These are phyloP conservation scores for Passalora sequoiae DNA, from an alignment of 2,329 filamentous ascomycete species.

Conservation along the genomic window DNA sequence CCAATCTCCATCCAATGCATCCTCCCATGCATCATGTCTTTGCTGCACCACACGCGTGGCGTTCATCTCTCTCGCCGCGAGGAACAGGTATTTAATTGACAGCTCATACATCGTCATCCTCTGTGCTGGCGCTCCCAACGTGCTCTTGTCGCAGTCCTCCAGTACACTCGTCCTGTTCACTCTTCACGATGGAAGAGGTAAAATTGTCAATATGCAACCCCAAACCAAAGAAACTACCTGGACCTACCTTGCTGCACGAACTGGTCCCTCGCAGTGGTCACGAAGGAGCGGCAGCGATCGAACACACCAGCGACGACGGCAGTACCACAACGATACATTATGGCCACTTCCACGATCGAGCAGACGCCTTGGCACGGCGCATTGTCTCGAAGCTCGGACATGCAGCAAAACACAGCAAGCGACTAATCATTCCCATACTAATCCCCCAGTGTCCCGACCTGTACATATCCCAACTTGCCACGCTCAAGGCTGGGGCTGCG, in stretches of 20 bases:
- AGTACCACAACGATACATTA: conserved; percentile 54
- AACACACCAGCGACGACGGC: conserved; percentile 54
- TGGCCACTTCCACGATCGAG: conserved; percentile 53
- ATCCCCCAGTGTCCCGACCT: conserved; percentile 71
- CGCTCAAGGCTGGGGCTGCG: conserved; percentile 74
- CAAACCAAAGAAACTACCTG: conserved; percentile 48
- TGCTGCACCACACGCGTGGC: neutral
- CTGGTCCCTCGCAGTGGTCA: conserved; percentile 50
- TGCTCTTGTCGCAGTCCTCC: too few species aligned
- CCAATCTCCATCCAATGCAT: too few species aligned
- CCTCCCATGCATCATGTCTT: neutral
- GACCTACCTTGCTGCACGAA: conserved; percentile 56
- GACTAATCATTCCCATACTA: conserved; percentile 65
- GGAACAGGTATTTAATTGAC: neutral
- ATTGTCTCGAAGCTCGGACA: conserved; percentile 37
- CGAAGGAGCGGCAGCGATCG: conserved; percentile 52
- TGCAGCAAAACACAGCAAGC: conserved; percentile 11
- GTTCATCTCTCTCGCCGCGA: conserved; percentile 1
- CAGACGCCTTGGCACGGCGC: conserved; percentile 52
- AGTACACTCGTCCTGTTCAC: too few species aligned
- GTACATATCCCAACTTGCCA: conserved; percentile 70
- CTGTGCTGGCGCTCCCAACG: too few species aligned
- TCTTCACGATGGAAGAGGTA: too few species aligned
- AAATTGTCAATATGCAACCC: conserved; percentile 59
- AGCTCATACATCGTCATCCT: too few species aligned